Evolutionary conservation across 2,329 filamentous ascomycete species (phyloP), one percentile per base, ranked within the genome.

Genomic region (Penicillium palitans): DNA sequence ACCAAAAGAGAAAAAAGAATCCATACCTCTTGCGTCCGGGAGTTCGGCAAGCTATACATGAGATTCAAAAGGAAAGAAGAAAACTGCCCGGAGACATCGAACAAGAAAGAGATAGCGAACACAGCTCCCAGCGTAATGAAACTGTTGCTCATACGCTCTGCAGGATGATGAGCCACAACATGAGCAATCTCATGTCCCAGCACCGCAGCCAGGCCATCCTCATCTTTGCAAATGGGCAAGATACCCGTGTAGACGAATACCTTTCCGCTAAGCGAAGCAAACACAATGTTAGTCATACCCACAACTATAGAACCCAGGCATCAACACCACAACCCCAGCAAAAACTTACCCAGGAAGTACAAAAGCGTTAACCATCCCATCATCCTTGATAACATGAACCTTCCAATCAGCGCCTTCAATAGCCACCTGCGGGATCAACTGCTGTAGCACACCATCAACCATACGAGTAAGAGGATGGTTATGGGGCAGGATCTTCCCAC

Each of bases 171-270:
- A 2, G 83, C 83, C 2, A 85, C 79, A n/a, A 86, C 84, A 68
- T 88, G 85, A 3, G 84, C 83, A 65, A 88, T 87, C 66, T 88
- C 85, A 67, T 88, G 85, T 0, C 83, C 83, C 19, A 88, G 68
- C 0, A 87, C 84, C 1, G 84, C 83, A 7, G 85, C 85, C 17
- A 87, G 72, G 0, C 84, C 83, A 64, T 86, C 80, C 37, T 87
- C 84, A 42, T 80, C 78, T 45, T 74, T 59, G 61, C 83, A 85
- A 25, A 87, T 72, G 4, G 83, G 81, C 15, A 87, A 66, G 10
- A 87, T 85, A 2, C 85, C 85, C 2, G 83, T 83, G 65, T 85
- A 87, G 1, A 88, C 84, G 63, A 88, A 87, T 1, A 87, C 84
- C 64, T 87, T 87, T 6, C 84, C 84, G 4, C 80, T 79, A 50